Conservation (phyloP, 1,284 basidiomycete genomes). For the Austropuccinia psidii region DNA sequence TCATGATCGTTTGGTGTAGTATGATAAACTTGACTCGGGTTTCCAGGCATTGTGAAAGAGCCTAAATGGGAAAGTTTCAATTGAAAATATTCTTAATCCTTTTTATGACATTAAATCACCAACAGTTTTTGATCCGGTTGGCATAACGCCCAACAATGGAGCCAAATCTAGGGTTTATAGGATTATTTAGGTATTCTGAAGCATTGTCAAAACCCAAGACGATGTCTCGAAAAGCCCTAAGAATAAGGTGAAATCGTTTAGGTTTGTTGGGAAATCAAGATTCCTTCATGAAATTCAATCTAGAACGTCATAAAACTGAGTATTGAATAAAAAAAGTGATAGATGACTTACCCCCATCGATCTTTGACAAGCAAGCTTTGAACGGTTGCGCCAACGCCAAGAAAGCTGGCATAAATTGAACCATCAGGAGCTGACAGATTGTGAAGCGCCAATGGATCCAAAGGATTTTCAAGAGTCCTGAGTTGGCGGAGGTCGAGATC, state of each 20-base stretch:
- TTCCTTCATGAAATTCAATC: not conserved
- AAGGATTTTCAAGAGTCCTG: conserved; percentile 1
- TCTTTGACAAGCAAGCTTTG: conserved; percentile 33
- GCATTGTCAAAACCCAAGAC: conserved; percentile 45
- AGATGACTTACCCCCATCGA: conserved; percentile 19
- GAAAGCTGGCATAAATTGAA: conserved; percentile 32
- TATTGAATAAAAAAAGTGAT: not conserved
- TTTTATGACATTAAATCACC: conserved; percentile 13
- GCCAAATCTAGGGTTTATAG: conserved; percentile 44
- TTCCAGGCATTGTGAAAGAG: conserved; percentile 31
- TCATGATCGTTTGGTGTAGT: conserved; percentile 38
- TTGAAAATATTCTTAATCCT: conserved; percentile 40
- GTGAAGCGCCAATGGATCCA: conserved; percentile 11
- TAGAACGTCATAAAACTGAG: not conserved
- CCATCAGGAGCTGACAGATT: conserved; percentile 31
- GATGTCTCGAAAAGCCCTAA: conserved; percentile 33
- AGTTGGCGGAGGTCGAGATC: conserved; percentile 5
- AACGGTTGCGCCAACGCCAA: conserved; percentile 25
- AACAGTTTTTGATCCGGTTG: conserved; percentile 39
- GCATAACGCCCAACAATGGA: conserved; percentile 40
- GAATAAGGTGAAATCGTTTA: not conserved
- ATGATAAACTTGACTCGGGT: conserved; percentile 25
- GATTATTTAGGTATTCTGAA: conserved; percentile 44
- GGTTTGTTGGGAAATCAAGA: not conserved
- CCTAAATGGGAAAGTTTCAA: conserved; percentile 39